Conservation (phyloP, 2,329 filamentous ascomycete genomes). For the Parastagonospora nodorum region DNA sequence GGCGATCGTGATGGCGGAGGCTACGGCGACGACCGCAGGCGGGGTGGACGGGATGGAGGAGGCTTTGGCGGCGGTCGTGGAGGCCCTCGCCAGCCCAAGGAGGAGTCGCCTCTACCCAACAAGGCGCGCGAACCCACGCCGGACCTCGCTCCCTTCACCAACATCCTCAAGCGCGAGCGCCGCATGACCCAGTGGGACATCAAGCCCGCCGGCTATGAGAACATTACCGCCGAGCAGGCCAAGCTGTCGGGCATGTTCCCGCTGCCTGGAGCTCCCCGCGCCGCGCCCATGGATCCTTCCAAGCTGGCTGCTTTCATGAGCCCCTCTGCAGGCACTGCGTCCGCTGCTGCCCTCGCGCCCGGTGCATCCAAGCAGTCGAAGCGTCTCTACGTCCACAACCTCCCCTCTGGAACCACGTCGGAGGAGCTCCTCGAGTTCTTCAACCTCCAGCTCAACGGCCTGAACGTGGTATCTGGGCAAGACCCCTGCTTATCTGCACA, state of each 20-base stretch:
- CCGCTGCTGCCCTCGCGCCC: constrained; percentile 82
- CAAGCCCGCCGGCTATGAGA: constrained; percentile 97
- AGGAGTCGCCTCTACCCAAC: constrained; percentile 72
- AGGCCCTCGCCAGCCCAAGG: constrained; percentile 67
- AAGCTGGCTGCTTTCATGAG: constrained; percentile 96
- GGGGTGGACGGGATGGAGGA: constrained; percentile 30
- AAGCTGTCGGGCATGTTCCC: constrained; percentile 99
- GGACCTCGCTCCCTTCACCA: constrained; percentile 84
- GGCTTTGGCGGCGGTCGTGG: constrained; percentile 35
- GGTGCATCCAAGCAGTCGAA: constrained; percentile 93
- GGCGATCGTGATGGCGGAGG: constrained; percentile 57
- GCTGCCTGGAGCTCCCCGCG: constrained; percentile 89
- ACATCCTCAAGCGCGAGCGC: constrained; percentile 83
- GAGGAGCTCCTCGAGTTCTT: constrained; percentile 83
- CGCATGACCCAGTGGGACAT: constrained; percentile 99
- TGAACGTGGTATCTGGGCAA: constrained; percentile 83
- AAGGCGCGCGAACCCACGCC: constrained; percentile 96
- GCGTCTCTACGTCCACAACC: constrained; percentile 84
- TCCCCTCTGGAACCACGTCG: constrained; percentile 74
- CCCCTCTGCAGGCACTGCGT: constrained; percentile 74
- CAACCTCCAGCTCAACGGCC: constrained; percentile 94
- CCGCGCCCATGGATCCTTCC: constrained; percentile 92
- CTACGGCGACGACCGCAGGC: constrained; percentile 46
- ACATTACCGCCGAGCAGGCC: constrained; percentile 96
- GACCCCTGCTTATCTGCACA: constrained; percentile 88